Conservation (phyloP, 495 filamentous ascomycete genomes). For the Diplogelasinospora grovesii region DNA sequence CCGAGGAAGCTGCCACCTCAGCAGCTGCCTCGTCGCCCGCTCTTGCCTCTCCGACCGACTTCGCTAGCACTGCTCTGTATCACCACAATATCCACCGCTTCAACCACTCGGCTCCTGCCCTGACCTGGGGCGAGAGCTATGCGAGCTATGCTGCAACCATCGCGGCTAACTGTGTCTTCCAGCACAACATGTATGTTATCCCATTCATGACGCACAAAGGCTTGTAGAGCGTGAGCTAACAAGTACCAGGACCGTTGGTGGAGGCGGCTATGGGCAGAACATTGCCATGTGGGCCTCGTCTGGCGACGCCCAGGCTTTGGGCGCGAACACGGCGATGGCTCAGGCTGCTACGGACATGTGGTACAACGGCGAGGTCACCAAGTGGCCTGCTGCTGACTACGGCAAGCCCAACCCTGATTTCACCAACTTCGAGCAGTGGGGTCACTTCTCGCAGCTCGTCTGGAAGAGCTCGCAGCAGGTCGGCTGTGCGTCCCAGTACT, state of each 20-base stretch:
- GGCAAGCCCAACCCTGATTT: conserved; percentile 44
- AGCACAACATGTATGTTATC: conserved; percentile 65
- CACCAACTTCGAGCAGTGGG: conserved; percentile 61
- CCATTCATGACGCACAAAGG: not conserved
- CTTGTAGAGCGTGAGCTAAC: too few species aligned
- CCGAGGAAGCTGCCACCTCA: not conserved
- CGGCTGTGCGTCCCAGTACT: conserved; percentile 63
- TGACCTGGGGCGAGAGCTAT: conserved; percentile 58
- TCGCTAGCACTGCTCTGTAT: conserved; percentile 39
- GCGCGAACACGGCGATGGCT: conserved; percentile 44
- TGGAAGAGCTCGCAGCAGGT: conserved; percentile 68
- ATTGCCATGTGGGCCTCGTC: conserved; percentile 48
- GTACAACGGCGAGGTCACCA: conserved; percentile 71
- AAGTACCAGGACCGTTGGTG: conserved; percentile 37
- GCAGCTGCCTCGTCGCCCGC: conserved; percentile 13
- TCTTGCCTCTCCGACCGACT: conserved; percentile 21
- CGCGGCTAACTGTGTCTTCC: conserved; percentile 56
- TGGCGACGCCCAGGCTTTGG: conserved; percentile 19
- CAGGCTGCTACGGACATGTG: conserved; percentile 66
- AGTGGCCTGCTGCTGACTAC: conserved; percentile 32
- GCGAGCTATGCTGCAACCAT: conserved; percentile 51
- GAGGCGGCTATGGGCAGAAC: conserved; percentile 79
- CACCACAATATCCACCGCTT: conserved; percentile 83
- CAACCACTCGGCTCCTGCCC: conserved; percentile 63
- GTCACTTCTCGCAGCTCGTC: conserved; percentile 87